Evolutionary conservation across 345 rosid species (phyloP).

Genomic region (Aquilaria sinensis): DNA sequence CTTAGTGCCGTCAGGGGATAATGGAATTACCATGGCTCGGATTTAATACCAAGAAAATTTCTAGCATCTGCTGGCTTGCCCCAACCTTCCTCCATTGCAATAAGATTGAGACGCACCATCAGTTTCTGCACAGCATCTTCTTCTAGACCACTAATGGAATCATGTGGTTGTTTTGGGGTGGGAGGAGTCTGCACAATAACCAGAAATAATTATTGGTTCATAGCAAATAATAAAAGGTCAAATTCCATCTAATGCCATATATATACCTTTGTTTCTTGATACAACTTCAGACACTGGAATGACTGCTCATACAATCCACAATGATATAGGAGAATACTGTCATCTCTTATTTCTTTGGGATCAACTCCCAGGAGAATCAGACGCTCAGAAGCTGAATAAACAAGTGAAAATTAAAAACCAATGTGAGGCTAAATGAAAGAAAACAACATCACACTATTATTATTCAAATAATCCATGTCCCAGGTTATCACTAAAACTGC

Average conservation of each 20-base stretch:
- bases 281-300: slow-evolving; percentile 22
- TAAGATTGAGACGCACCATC: slow-evolving; percentile 46
- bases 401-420: too few relatives aligned
- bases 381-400: too few relatives aligned
- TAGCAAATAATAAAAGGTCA: not conserved
- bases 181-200: slow-evolving; percentile 24
- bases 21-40: slow-evolving; percentile 53
- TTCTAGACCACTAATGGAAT: slow-evolving; percentile 32
- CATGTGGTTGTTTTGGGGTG: slow-evolving; percentile 8
- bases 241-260: not conserved
- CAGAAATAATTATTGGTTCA: slow-evolving; percentile 2
- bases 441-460: not conserved
- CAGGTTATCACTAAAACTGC: too few relatives aligned
- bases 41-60: slow-evolving; percentile 40
- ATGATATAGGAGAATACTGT: too few relatives aligned
- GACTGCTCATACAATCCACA: too few relatives aligned
- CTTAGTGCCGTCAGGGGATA: not conserved
- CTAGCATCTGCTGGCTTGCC: slow-evolving; percentile 32
- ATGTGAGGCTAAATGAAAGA: too few relatives aligned
- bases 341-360: too few relatives aligned
- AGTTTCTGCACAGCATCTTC: slow-evolving; percentile 49
- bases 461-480: too few relatives aligned
- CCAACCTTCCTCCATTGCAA: slow-evolving; percentile 61
- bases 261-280: slow-evolving; percentile 38
- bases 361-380: too few relatives aligned